These are phyloP conservation scores for Diplogelasinospora grovesii DNA, from an alignment of 495 filamentous ascomycete species.

Conservation along the genomic window DNA sequence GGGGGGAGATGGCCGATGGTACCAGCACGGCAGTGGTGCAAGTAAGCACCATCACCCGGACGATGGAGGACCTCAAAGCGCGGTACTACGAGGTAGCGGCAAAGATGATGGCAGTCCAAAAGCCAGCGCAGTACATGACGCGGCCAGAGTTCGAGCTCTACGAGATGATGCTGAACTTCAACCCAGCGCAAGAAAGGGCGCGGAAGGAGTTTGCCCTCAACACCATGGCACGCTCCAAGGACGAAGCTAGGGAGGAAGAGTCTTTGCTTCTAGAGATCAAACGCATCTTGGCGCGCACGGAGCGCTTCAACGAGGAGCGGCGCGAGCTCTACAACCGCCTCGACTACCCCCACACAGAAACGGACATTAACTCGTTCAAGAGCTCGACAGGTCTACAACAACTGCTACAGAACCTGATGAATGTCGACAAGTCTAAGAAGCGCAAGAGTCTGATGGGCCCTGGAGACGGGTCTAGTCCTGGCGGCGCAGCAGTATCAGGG, in stretches of 20 bases:
- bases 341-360: constrained; percentile 65
- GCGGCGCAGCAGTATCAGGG: constrained; percentile 30
- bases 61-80: constrained; percentile 84
- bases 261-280: constrained; percentile 81
- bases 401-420: constrained; percentile 70
- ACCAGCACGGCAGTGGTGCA: constrained; percentile 41
- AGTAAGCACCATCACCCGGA: constrained; percentile 45
- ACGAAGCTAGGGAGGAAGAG: constrained; percentile 88
- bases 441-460: constrained; percentile 53
- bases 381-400: constrained; percentile 70
- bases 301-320: constrained; percentile 77
- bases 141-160: constrained; percentile 70
- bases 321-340: constrained; percentile 84
- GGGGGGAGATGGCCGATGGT: constrained; percentile 19
- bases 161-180: constrained; percentile 79
- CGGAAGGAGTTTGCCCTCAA: constrained; percentile 80
- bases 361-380: constrained; percentile 65
- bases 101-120: constrained; percentile 76
- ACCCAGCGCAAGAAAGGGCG: constrained; percentile 63
- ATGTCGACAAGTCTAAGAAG: constrained; percentile 82
- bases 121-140: constrained; percentile 78
- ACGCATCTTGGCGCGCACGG: constrained; percentile 75
- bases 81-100: constrained; percentile 84
- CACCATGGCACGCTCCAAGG: constrained; percentile 69
- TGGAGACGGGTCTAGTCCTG: constrained; percentile 32